Evolutionary conservation across 1,284 basidiomycete species (phyloP).

Genomic region (Malassezia obtusa): DNA sequence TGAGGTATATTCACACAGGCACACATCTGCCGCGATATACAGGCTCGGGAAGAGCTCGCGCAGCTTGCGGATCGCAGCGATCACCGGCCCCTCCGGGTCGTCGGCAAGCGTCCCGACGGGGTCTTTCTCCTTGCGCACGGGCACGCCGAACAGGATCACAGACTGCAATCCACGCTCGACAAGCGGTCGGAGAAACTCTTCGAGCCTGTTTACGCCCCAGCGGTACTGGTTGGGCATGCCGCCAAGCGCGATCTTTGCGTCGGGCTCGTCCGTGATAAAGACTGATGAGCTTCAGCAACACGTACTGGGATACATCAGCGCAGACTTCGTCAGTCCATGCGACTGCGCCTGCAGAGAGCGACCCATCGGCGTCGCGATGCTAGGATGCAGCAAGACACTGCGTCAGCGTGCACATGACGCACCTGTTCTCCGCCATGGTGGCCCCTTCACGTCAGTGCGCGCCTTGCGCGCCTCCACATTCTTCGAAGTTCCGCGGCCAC

Average conservation of each 20-base stretch:
- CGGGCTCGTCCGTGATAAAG: slow-evolving; percentile 42
- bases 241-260: slow-evolving; percentile 25
- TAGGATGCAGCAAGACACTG: slow-evolving; percentile 13
- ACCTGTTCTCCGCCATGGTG: slow-evolving; percentile 1
- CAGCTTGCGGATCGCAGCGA: slow-evolving; percentile 72
- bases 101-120: slow-evolving; percentile 74
- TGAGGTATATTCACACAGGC: slow-evolving; percentile 98
- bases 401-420: background rate
- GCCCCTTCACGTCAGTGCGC: background rate
- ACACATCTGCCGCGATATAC: slow-evolving; percentile 80
- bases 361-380: slow-evolving; percentile 19
- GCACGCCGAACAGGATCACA: slow-evolving; percentile 94
- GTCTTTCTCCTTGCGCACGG: slow-evolving; percentile 62
- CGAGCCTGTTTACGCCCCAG: slow-evolving; percentile 90
- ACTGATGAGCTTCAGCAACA: slow-evolving; percentile 11
- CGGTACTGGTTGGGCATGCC: slow-evolving; percentile 45
- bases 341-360: slow-evolving; percentile 37
- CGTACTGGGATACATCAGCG: slow-evolving; percentile 46
- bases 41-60: slow-evolving; percentile 62
- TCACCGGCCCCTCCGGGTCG: slow-evolving; percentile 80
- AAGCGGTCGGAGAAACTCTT: slow-evolving; percentile 73
- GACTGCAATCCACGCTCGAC: slow-evolving; percentile 79
- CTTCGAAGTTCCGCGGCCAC: background rate
- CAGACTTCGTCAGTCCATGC: slow-evolving; percentile 28
- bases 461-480: background rate